Percentiles rank a stretch among this genome's conserved stretches.
Evolutionary conservation across 2,329 filamentous ascomycete species (phyloP).

Genomic region (Trichoderma sp.): DNA sequence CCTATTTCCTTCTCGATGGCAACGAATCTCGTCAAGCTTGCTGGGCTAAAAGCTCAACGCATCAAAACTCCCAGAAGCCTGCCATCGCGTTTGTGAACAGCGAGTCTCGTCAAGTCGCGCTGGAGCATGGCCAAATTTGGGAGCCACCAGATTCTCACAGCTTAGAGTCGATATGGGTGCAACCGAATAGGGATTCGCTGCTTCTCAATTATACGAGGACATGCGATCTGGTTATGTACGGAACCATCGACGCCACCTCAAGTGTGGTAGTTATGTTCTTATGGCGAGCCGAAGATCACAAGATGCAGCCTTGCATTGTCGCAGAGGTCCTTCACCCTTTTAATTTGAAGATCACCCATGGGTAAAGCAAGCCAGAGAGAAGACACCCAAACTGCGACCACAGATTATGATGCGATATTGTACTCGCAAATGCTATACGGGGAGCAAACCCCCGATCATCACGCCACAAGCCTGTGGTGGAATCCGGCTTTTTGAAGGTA

Average conservation of each 20-base stretch:
- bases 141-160: neutral
- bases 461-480: neutral
- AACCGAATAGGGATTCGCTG: neutral
- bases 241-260: neutral
- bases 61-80: slow-evolving; percentile 7
- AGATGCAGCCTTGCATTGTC: neutral
- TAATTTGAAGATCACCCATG: neutral
- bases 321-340: neutral
- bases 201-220: neutral
- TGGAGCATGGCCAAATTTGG: neutral
- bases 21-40: slow-evolving; percentile 15
- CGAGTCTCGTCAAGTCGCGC: neutral
- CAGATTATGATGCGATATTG: slow-evolving; percentile 11
- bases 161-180: neutral
- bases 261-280: neutral
- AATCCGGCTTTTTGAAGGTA: neutral
- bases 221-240: neutral
- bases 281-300: neutral
- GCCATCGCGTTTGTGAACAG: neutral
- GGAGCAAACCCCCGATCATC: neutral
- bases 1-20: slow-evolving; percentile 7
- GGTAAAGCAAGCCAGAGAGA: slow-evolving; percentile 7
- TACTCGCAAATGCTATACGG: neutral
- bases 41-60: neutral
- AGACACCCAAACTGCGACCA: neutral